Evolutionary conservation across 2,329 filamentous ascomycete genomes (phyloP).

Genomic region (Aspergillus ruber): DNA sequence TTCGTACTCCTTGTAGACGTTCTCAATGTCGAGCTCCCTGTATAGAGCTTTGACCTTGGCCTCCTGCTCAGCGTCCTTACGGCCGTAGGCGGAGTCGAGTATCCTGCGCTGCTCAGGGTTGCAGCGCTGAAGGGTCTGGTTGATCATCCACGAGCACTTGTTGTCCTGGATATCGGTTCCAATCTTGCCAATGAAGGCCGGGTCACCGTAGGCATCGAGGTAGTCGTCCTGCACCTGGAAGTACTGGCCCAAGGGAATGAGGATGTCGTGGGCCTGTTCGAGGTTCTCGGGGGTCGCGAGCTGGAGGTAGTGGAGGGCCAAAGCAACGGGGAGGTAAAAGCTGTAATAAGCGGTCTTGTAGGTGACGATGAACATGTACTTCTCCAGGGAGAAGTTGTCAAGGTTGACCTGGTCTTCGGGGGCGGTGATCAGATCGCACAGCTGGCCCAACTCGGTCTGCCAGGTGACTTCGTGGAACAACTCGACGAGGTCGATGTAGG

Average conservation of each 20-base stretch:
- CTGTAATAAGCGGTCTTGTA: slow-evolving; percentile 99
- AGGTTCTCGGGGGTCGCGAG: slow-evolving; percentile 84
- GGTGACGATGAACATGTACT: slow-evolving; percentile 94
- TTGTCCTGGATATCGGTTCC: slow-evolving; percentile 99
- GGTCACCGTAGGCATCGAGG: slow-evolving; percentile 93
- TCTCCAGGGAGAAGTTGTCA: slow-evolving; percentile 88
- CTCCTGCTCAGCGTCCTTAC: slow-evolving; percentile 79
- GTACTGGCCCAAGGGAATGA: slow-evolving; percentile 96
- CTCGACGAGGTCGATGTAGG: slow-evolving; percentile 87
- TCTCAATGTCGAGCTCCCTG: slow-evolving; percentile 75
- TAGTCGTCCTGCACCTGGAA: slow-evolving; percentile 99
- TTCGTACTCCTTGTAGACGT: slow-evolving; percentile 82
- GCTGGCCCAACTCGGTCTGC: slow-evolving; percentile 93
- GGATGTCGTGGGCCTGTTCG: slow-evolving; percentile 79
- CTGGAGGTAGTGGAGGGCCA: slow-evolving; percentile 79
- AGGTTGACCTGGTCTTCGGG: slow-evolving; percentile 91
- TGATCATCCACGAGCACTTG: slow-evolving; percentile 98
- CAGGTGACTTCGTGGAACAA: slow-evolving; percentile 91
- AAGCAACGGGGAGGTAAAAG: slow-evolving; percentile 93
- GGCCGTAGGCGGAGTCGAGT: slow-evolving; percentile 88
- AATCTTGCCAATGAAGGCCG: slow-evolving; percentile 92
- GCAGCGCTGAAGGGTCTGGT: slow-evolving; percentile 77
- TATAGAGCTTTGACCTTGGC: slow-evolving; percentile 82
- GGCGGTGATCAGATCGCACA: slow-evolving; percentile 89
- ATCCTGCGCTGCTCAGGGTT: slow-evolving; percentile 80